Base-by-base conservation (phyloP, 2,329 filamentous ascomycete species). In the Aspergillus bombycis region DNA sequence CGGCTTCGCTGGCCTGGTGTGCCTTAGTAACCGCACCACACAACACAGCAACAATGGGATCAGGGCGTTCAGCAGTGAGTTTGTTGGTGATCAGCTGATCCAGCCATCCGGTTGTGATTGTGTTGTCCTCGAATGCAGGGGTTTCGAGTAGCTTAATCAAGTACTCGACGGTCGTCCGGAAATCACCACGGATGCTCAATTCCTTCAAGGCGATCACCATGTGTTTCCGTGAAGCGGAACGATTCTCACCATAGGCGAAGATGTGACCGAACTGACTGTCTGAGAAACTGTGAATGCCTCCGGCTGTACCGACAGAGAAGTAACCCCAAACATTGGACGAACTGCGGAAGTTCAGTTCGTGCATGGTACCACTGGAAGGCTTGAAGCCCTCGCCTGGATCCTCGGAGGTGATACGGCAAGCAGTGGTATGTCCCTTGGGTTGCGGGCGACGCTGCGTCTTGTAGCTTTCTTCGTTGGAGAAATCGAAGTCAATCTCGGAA, bases 271-370 rank as follows among this genome's bases (percentile, higher is more conserved):
- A 99, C 77, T 99, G 95, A 75, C 92, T 96, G 83, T 99, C 95
- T 9, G 95, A 98, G 86, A 97, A 99, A 80, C 93, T 97, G 88
- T 99, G 95, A 70, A 99, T 99, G 80, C 94, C 94, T 83, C 94
- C 94, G 61, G 93, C 90, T 11, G 94, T 95, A 83, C 94, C 92
- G 79, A 99, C 95, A 59, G 95, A 99, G 88, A 99, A 99, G 82
- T 99, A 99, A 86, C 95, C 95, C 95, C 95, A 99, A 62, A 98
- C 95, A 72, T 99, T 99, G 67, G 95, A 98, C 79, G 93, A 97
- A 84, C 91, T 96, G 77, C 95, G 89, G 88, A 99, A 99, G 86
- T 99, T 99, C 75, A 99, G 85, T 77, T 99, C 95, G 83, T 98
- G 95, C 88, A 99, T 96, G 59, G 94, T 96, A 88, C 95, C 95